Evolutionary conservation across 1,284 basidiomycete genomes (phyloP), one percentile per base, ranked within the genome.

Genomic region (Rhodotorula mucilaginosa): DNA sequence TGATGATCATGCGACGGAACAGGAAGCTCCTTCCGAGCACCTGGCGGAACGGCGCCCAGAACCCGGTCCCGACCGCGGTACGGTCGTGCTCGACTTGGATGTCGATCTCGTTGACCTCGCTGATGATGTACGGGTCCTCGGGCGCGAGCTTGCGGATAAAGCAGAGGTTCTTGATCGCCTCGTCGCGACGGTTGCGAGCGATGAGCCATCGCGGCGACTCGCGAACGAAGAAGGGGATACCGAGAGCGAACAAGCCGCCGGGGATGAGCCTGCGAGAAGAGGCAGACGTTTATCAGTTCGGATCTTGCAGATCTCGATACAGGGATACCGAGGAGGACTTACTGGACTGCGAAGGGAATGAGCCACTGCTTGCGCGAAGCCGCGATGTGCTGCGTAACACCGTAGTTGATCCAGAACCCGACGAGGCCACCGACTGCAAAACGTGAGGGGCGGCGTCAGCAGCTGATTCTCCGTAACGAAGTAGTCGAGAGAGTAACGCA

Each of bases 181-280:
- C 80, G 31, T 85, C 84, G 60, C 85, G 83, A 52, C 84, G 81
- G 67, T 83, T 83, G 68, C 85, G 83, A 75, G 85, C 84, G 48
- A 87, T 84, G 44, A 89, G 81, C 86, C 87, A 89, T 10, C 88
- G 84, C 3, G 87, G 87, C 2, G 86, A 86, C 73, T 88, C 88
- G 19, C 84, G 84, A 71, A 86, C 65, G 74, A 85, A 84, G 46
- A 84, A 68, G 52, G 73, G 73, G 81, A 86, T 85, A 10, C 82
- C 80, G 61, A 84, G 63, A 7, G 84, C 76, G 77, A 86, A 85
- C 0, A 87, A 68, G 13, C 85, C 79, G 13, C 85, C 86, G 5
- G 87, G 87, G 52, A 88, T 75, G 61, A 87, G 78, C 67, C 26
- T 62, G n/a, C 6, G 29, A 34, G 31, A 58, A 6, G 26, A 56